Percentiles rank a stretch among this genome's conserved stretches.
These are phyloP conservation scores for Russula brevipes DNA, from an alignment of 768 basidiomycete genomes.

Conservation along the genomic window DNA sequence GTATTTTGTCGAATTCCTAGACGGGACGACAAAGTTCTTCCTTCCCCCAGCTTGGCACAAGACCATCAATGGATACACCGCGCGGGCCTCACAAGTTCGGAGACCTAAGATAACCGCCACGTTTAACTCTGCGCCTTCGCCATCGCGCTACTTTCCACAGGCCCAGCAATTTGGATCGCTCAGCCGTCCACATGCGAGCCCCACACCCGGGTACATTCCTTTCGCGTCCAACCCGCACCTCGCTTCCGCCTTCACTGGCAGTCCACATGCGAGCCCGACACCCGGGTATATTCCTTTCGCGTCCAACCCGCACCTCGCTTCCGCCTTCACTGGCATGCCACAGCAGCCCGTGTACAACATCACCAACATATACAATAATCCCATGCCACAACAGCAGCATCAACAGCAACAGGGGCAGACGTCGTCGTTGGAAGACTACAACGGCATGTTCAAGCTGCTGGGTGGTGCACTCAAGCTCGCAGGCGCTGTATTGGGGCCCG, in stretches of 20 bases:
- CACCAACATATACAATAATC: background rate
- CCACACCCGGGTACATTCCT: background rate
- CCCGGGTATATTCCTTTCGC: background rate
- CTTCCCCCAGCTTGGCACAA: slow-evolving; percentile 10
- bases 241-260: background rate
- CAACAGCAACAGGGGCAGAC: background rate
- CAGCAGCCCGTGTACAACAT: background rate
- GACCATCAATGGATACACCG: background rate
- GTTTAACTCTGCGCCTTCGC: background rate
- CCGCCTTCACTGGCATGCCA: background rate
- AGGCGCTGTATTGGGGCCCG: background rate
- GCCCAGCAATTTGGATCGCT: background rate
- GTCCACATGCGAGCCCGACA: background rate
- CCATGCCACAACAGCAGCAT: background rate
- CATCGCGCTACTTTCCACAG: background rate
- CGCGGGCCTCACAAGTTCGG: background rate
- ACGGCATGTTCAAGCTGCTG: background rate
- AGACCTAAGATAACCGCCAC: background rate
- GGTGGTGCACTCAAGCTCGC: slow-evolving; percentile 15
- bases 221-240: background rate
- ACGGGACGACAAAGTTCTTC: background rate
- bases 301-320: background rate
- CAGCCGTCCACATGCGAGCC: background rate
- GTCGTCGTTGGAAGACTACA: background rate
- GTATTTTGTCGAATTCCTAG: slow-evolving; percentile 18